These are phyloP conservation scores for Leucocoprinus sp. DNA, from an alignment of 768 basidiomycete species.

Conservation along the genomic window DNA sequence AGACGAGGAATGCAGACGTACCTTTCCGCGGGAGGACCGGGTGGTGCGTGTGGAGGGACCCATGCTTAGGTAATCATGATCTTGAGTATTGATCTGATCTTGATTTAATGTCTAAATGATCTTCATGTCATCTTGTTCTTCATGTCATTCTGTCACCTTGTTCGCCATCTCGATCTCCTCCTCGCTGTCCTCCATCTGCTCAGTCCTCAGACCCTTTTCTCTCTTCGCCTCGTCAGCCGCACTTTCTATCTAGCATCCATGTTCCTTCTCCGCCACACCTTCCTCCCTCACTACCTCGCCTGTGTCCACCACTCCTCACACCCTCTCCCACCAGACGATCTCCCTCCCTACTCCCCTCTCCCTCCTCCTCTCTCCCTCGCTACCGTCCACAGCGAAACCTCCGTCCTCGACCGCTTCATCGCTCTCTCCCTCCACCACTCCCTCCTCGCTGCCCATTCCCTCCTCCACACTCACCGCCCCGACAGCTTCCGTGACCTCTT, in stretches of 20 bases:
- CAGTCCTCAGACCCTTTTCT: conserved; percentile 47
- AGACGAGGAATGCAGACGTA: conserved; percentile 9
- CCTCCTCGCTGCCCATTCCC: conserved; percentile 64
- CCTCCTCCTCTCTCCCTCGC: conserved; percentile 23
- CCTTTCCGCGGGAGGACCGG: conserved; percentile 41
- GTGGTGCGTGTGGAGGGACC: conserved; percentile 53
- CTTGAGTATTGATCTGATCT: conserved; percentile 13
- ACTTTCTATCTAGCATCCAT: conserved; percentile 60
- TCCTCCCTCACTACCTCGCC: conserved; percentile 59
- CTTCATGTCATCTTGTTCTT: conserved; percentile 39
- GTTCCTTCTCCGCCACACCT: conserved; percentile 73
- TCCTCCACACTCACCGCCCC: conserved; percentile 66
- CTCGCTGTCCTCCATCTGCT: conserved; percentile 24
- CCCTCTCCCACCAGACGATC: conserved; percentile 49
- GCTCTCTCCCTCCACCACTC: conserved; percentile 75
- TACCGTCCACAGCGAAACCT: conserved; percentile 63
- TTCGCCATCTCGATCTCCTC: conserved; percentile 64
- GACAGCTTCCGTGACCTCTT: conserved; percentile 77
- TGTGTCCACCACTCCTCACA: conserved; percentile 69
- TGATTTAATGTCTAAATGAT: conserved; percentile 5
- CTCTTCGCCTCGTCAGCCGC: conserved; percentile 57
- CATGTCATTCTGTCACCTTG: conserved; percentile 27
- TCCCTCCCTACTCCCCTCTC: conserved; percentile 14
- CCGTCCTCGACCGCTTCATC: conserved; percentile 71
- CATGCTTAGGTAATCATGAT: conserved; percentile 36